A percentile compares a stretch with the other conserved stretches of the same genome.
Evolutionary conservation across 345 rosid species (phyloP).

Genomic region (Eucalyptus polyanthemos): DNA sequence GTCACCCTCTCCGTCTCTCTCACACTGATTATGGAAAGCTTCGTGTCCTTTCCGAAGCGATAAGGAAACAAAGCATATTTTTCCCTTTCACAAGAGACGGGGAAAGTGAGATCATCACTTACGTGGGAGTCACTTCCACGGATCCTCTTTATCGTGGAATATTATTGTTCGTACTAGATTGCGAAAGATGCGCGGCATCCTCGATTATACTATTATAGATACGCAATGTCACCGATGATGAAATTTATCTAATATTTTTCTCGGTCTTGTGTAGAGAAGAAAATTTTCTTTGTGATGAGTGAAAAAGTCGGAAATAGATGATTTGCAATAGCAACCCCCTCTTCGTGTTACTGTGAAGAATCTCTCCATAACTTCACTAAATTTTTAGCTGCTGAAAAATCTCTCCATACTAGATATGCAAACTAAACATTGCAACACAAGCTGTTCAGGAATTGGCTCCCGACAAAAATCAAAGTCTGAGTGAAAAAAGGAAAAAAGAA

Average conservation of each 20-base stretch:
- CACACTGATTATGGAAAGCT: neutral
- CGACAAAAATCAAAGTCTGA: neutral
- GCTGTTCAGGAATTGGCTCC: neutral
- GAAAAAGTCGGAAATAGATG: neutral
- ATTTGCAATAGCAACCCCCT: neutral
- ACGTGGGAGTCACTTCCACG: neutral
- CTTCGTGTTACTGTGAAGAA: neutral
- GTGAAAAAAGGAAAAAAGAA: neutral
- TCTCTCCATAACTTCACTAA: neutral
- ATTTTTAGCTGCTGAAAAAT: neutral
- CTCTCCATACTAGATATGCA: neutral
- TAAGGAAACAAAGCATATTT: neutral
- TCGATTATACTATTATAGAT: neutral
- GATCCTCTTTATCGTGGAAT: neutral
- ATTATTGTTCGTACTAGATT: neutral
- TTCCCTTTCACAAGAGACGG: neutral
- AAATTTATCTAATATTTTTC: neutral
- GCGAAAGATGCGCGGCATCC: neutral
- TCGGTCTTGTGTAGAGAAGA: neutral
- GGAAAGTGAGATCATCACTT: neutral
- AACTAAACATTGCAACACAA: neutral
- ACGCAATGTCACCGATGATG: neutral
- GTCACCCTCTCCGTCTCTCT: neutral
- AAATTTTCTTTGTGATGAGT: neutral
- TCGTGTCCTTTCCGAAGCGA: neutral